Base-by-base conservation (phyloP, 768 basidiomycete genomes). In the Mycena sanguinolenta region DNA sequence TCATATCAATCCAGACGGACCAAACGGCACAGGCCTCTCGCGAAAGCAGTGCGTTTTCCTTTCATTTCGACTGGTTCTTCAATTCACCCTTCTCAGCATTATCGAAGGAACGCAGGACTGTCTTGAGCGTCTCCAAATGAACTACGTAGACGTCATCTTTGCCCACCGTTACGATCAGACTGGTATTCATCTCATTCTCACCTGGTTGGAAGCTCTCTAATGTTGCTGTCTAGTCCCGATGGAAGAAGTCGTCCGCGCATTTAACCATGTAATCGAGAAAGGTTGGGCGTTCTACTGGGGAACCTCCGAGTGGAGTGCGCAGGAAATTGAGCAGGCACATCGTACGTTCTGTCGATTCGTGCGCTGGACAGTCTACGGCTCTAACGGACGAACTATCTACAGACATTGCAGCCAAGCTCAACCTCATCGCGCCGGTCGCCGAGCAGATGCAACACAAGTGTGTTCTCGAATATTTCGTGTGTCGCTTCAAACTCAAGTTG, bases 161-260 rank as follows among this genome's bases (percentile, higher is more conserved):
- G 92, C 92, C 14, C 93, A 95, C 78, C 87, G 92, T 34, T 83
- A 85, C 25, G 92, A 92, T 78, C 73, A 75, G 38, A 88, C 84
- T 46, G 87, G 88, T 89, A 73, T 34, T n/a, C n/a, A 23, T 38
- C 32, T 10, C 46, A 4, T n/a, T 23, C 30, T 60, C n/a, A 6
- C 16, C 12, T 17, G 19, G 4, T 9, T 1, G 9, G 25, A 13
- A 13, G n/a, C n/a, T 62, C 21, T 23, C 13, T 30, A 67, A 54
- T 39, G 21, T 28, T 44, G 14, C 7, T 8, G 8, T 36, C 1
- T 58, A 85, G 88, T 89, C 14, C 87, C 89, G 0, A 90, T 90
- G 88, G 92, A 94, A 78, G 94, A 95, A 78, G 83, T 90, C 59
- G 93, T 95, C 53, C 88, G 94, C 52, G 92, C 92, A 0, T 95